phyloP scores from a whole-genome alignment of 768 basidiomycete genomes.

The Suillus weaverae region DNA sequence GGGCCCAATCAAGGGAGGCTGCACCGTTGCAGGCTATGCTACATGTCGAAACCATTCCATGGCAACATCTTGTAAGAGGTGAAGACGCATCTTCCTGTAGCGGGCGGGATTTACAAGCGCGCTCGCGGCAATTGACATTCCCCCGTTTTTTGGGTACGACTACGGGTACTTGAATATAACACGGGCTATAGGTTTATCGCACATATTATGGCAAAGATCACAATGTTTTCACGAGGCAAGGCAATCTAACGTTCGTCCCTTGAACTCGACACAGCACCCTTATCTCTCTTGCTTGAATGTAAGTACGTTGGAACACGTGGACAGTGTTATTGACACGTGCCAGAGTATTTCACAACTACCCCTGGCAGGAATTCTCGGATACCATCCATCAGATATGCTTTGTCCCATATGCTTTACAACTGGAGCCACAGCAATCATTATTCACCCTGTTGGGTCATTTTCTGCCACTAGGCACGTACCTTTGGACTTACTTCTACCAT shows the following conservation, averaged over 20 bases:
- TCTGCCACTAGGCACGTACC: background rate
- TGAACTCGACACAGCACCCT: background rate
- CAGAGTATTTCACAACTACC: background rate
- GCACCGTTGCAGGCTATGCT: slow-evolving; percentile 39
- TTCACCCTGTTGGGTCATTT: background rate
- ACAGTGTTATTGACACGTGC: background rate
- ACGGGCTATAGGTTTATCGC: background rate
- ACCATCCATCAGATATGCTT: background rate
- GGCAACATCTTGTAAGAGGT: background rate
- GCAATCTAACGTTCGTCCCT: background rate
- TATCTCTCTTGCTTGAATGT: background rate
- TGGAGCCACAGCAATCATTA: background rate
- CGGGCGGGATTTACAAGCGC: no score
- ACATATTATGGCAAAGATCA: background rate
- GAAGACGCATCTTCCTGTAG: background rate
- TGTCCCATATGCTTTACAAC: background rate
- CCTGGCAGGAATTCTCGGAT: background rate
- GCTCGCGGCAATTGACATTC: background rate
- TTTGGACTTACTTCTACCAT: background rate
- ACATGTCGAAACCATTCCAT: slow-evolving; percentile 20
- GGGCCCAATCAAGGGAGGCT: slow-evolving; percentile 46
- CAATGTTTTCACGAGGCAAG: background rate
- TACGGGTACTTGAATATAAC: background rate
- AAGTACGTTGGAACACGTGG: background rate
- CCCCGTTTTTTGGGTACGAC: background rate